phyloP scores from a whole-genome alignment of 2,329 filamentous ascomycete species.

The Talaromyces sp. region DNA sequence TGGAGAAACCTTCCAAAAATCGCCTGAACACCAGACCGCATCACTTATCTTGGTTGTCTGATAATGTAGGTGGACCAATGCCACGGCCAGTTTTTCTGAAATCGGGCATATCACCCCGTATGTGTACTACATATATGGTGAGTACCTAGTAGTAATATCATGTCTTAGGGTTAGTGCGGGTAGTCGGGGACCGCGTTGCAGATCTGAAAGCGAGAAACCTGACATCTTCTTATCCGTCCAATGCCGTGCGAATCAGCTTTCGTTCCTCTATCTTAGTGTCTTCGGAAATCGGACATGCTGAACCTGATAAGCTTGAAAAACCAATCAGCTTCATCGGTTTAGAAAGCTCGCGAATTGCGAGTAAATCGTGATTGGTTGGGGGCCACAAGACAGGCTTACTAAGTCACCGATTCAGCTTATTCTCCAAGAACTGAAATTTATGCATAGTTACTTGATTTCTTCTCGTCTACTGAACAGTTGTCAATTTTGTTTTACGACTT shows the following conservation, averaged over 20 bases:
- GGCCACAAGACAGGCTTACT: not conserved
- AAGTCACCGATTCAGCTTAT: not conserved
- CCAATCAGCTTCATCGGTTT: not conserved
- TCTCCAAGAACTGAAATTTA: not conserved
- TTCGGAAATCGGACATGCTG: not conserved
- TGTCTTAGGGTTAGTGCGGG: not conserved
- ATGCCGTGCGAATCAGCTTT: not conserved
- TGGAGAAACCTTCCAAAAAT: too few species aligned
- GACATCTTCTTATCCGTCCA: not conserved
- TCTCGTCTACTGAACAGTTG: not conserved
- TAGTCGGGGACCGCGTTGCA: not conserved
- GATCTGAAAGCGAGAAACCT: not conserved
- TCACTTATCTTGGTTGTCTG: not conserved
- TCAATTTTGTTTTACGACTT: not conserved
- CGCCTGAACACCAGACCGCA: too few species aligned
- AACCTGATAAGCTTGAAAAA: not conserved
- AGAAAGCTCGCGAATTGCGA: not conserved
- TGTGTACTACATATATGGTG: too few species aligned
- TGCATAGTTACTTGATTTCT: not conserved
- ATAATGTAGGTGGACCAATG: not conserved
- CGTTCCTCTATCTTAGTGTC: not conserved
- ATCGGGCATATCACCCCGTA: too few species aligned
- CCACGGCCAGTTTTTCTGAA: too few species aligned
- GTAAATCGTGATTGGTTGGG: not conserved
- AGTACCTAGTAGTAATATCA: not conserved